phyloP scores from a whole-genome alignment of 805 yeast species.

The Saccharomycodes ludwigii region DNA sequence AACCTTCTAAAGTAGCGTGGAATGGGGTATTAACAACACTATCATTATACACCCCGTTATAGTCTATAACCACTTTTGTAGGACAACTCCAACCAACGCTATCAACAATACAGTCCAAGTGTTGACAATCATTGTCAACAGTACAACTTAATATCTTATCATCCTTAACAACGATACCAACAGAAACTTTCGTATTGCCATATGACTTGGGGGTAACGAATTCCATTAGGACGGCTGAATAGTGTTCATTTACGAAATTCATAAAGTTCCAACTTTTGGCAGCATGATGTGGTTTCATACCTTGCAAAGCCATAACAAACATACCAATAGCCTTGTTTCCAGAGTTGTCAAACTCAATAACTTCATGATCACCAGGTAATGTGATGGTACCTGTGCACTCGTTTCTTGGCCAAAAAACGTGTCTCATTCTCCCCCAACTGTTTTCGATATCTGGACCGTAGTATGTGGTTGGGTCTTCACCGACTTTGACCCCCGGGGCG shows the following conservation, averaged over 20 bases:
- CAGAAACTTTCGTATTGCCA: slow-evolving; percentile 65
- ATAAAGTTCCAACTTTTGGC: slow-evolving; percentile 94
- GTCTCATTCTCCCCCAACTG: slow-evolving; percentile 98
- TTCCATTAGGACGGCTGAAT: slow-evolving; percentile 81
- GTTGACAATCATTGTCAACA: slow-evolving; percentile 50
- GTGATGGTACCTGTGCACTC: slow-evolving; percentile 51
- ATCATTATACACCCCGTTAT: slow-evolving; percentile 36
- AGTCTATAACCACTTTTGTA: slow-evolving; percentile 44
- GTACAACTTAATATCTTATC: slow-evolving; percentile 55
- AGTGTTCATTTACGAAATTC: slow-evolving; percentile 68
- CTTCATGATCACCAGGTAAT: slow-evolving; percentile 18
- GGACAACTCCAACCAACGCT: slow-evolving; percentile 93
- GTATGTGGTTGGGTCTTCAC: slow-evolving; percentile 71
- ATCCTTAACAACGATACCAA: slow-evolving; percentile 62
- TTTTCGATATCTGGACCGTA: slow-evolving; percentile 74
- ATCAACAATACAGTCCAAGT: slow-evolving; percentile 44
- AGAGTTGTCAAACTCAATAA: slow-evolving; percentile 11
- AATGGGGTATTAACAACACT: slow-evolving; percentile 33
- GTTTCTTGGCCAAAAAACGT: slow-evolving; percentile 92
- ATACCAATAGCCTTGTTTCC: slow-evolving; percentile 24
- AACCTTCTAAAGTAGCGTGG: slow-evolving; percentile 20
- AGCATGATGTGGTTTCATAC: slow-evolving; percentile 99
- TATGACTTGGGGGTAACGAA: slow-evolving; percentile 89
- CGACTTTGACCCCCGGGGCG: slow-evolving; percentile 80
- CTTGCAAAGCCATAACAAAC: slow-evolving; percentile 95